phyloP scores from a whole-genome alignment of 1,284 basidiomycete species.

The Cronartium quercuum region DNA sequence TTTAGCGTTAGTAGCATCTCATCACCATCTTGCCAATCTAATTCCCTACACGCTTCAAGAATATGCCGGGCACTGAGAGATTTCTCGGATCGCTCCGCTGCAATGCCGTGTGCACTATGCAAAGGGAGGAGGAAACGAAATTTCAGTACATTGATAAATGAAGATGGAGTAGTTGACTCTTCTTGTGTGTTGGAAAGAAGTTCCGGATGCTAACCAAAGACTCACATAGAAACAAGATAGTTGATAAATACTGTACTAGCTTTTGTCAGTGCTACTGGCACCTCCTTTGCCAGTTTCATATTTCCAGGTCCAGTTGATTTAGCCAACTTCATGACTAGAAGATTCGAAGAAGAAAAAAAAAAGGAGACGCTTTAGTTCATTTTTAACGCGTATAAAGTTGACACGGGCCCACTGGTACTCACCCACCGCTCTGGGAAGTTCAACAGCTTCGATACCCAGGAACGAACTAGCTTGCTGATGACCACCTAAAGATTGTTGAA shows the following conservation, averaged over 20 bases:
- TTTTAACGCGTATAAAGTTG: too few relatives aligned
- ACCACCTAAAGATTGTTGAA: constrained; percentile 29
- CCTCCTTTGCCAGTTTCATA: constrained; percentile 34
- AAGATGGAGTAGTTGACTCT: neutral
- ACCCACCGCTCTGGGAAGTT: constrained; percentile 29
- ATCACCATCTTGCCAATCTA: constrained; percentile 20
- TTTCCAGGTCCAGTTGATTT: constrained; percentile 27
- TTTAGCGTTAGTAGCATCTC: constrained; percentile 14
- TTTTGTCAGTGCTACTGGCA: constrained; percentile 13
- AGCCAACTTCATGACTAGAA: constrained; percentile 30
- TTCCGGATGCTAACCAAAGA: neutral
- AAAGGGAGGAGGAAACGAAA: neutral
- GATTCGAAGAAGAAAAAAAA: neutral
- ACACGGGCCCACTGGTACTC: neutral
- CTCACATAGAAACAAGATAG: constrained; percentile 28
- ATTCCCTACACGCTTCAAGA: constrained; percentile 24
- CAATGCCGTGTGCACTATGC: constrained; percentile 17
- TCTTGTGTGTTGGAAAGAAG: neutral
- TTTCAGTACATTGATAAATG: neutral
- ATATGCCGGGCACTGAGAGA: constrained; percentile 24
- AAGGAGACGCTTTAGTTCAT: neutral
- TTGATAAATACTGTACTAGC: constrained; percentile 28
- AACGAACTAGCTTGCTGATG: constrained; percentile 23
- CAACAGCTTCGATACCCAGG: constrained; percentile 22
- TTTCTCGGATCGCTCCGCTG: constrained; percentile 21